Conservation (phyloP, 345 rosid species). For the Aquilaria sinensis region DNA sequence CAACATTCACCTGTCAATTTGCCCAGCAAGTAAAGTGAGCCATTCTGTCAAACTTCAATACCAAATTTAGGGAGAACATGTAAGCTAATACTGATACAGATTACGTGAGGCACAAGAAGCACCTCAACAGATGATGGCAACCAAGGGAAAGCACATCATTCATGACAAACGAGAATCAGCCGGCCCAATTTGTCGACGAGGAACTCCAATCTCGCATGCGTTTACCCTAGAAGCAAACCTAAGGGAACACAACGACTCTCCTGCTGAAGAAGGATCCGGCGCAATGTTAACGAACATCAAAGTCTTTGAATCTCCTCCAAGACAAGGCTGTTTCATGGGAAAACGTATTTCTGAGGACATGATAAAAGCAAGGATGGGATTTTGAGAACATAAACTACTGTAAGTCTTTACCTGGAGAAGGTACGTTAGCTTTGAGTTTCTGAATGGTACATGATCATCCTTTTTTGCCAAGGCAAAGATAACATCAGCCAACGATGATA, state of each 20-base stretch:
- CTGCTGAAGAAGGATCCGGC: conserved; percentile 65
- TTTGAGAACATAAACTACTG: no score
- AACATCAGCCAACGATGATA: conserved; percentile 76
- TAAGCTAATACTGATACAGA: no score
- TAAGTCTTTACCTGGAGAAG: conserved; percentile 69
- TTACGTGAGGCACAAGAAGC: no score
- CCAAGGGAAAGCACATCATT: no score
- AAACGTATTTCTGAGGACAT: not conserved
- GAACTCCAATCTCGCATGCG: conserved; percentile 79
- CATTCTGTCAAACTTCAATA: no score
- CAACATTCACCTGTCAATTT: no score
- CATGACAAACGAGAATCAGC: conserved; percentile 38
- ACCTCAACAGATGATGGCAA: no score
- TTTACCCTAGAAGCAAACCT: conserved; percentile 87
- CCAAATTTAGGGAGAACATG: no score
- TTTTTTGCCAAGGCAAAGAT: conserved; percentile 91
- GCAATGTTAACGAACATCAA: conserved; percentile 84
- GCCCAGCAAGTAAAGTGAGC: no score
- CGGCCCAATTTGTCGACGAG: conserved; percentile 34
- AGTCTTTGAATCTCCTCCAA: conserved; percentile 88
- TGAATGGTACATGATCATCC: conserved; percentile 90
- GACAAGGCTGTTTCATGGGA: conserved; percentile 54
- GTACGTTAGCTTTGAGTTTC: conserved; percentile 89
- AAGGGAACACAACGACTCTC: conserved; percentile 82
- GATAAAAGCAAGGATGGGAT: not conserved